Conservation (phyloP, 169 alveolate genomes). For the Eimeria praecox region DNA sequence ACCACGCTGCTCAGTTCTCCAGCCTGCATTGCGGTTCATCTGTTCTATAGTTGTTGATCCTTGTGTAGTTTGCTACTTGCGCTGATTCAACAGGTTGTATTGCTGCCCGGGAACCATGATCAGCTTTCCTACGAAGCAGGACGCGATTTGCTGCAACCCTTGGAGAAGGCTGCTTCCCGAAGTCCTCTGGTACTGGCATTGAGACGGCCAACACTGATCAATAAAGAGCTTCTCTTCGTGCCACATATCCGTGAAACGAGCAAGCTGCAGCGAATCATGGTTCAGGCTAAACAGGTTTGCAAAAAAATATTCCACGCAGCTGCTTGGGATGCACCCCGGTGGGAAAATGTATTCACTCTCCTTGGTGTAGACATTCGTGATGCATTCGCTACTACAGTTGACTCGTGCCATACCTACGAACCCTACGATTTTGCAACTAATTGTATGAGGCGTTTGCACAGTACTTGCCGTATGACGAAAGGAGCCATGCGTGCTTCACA, state of each 20-base stretch:
- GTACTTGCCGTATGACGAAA: neutral
- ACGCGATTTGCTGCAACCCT: conserved; percentile 65
- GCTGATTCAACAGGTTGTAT: conserved; percentile 15
- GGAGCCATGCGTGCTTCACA: neutral
- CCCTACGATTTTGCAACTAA: neutral
- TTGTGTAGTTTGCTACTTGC: neutral
- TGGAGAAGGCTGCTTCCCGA: conserved; percentile 57
- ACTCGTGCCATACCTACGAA: neutral
- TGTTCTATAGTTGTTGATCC: neutral
- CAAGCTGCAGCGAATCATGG: conserved; percentile 43
- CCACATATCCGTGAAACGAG: conserved; percentile 67
- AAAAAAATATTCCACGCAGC: neutral
- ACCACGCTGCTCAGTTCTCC: neutral
- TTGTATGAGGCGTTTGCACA: neutral
- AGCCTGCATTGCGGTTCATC: neutral
- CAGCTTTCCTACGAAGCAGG: conserved; percentile 58
- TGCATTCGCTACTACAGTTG: neutral
- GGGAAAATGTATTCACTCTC: neutral
- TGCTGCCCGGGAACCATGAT: conserved; percentile 71
- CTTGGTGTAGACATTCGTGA: neutral
- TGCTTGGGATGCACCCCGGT: neutral
- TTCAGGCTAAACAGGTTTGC: conserved; percentile 49
- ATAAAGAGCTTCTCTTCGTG: conserved; percentile 55
- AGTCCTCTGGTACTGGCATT: conserved; percentile 57
- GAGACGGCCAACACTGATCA: conserved; percentile 72